phyloP scores from a whole-genome alignment of 805 yeast species.

The Saccharomycopsis oosterbeekiorum region DNA sequence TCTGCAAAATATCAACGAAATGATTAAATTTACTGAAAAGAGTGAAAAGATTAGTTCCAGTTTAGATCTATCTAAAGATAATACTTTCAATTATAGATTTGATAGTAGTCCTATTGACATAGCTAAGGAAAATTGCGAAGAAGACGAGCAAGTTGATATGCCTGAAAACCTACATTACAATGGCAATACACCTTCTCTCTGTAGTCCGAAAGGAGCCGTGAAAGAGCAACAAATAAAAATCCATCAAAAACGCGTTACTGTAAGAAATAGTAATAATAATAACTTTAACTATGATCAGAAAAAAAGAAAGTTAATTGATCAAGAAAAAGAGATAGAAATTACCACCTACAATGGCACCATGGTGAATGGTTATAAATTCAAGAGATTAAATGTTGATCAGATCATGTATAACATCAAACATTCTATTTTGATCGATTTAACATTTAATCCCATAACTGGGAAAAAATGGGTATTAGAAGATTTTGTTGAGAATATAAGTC shows the following conservation, averaged over 20 bases:
- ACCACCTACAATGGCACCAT: background rate
- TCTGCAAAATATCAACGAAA: background rate
- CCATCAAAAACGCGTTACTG: background rate
- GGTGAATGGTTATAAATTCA: background rate
- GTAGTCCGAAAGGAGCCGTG: background rate
- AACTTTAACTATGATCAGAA: background rate
- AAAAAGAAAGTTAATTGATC: background rate
- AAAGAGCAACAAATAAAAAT: background rate
- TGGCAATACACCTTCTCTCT: background rate
- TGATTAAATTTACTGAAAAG: background rate
- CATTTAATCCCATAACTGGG: constrained; percentile 15
- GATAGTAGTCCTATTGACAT: background rate
- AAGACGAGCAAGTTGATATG: background rate
- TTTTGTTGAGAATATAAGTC: constrained; percentile 4
- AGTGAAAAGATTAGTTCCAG: background rate
- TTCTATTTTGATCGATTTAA: constrained; percentile 6
- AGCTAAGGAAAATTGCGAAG: background rate
- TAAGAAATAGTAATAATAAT: background rate
- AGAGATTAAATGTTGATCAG: constrained; percentile 11
- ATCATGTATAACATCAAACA: background rate
- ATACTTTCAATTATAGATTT: background rate
- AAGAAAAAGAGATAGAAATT: background rate
- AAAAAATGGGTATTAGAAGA: constrained; percentile 16
- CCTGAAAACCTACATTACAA: background rate
- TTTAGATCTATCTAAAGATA: background rate